Evolutionary conservation across 139 green algal genomes (phyloP).

Genomic region (Nannochloris sp.): DNA sequence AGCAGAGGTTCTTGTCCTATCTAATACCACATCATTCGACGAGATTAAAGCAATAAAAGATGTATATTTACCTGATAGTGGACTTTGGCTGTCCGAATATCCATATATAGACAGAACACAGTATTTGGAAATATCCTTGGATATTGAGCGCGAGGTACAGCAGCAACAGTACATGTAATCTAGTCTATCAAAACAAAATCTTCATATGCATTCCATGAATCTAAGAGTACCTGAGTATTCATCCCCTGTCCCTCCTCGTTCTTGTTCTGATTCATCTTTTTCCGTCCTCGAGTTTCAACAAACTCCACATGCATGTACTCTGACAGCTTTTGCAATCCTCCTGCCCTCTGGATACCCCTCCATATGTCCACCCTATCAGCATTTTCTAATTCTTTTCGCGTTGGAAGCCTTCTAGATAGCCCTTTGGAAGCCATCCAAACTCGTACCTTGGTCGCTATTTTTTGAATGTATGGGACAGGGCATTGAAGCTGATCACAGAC

Average conservation of each 20-base stretch:
- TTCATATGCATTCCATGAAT: slow-evolving; percentile 3
- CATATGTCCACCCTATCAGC: slow-evolving; percentile 6
- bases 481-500: too few species aligned
- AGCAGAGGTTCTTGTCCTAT: slow-evolving; percentile 65
- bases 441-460: background rate
- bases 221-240: background rate
- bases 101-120: slow-evolving; percentile 55
- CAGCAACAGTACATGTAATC: background rate
- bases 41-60: slow-evolving; percentile 77
- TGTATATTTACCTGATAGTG: slow-evolving; percentile 63
- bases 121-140: slow-evolving; percentile 57
- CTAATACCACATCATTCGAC: slow-evolving; percentile 38
- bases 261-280: background rate
- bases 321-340: background rate
- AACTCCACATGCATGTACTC: slow-evolving; percentile 12
- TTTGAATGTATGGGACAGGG: background rate
- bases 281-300: slow-evolving; percentile 3
- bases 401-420: background rate
- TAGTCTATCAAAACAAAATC: slow-evolving; percentile 11
- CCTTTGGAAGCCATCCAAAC: background rate
- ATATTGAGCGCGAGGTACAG: slow-evolving; percentile 41
- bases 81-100: slow-evolving; percentile 75
- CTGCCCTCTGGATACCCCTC: slow-evolving; percentile 7
- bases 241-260: too few species aligned
- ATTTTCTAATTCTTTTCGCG: background rate